These are phyloP conservation scores for Lachnellula arida DNA, from an alignment of 2,329 filamentous ascomycete genomes.

Conservation along the genomic window DNA sequence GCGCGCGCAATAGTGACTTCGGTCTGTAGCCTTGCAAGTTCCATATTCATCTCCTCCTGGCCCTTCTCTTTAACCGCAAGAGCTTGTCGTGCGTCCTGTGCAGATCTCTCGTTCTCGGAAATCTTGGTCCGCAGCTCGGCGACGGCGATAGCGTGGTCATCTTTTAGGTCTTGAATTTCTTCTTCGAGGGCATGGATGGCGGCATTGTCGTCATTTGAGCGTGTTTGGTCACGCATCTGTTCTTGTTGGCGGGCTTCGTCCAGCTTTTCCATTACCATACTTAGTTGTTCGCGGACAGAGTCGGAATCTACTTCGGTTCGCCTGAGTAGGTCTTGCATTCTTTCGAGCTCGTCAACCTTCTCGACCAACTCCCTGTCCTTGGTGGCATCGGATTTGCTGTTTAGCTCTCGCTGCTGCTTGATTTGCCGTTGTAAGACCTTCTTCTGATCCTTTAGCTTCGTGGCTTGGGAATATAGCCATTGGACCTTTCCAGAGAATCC, in stretches of 20 bases:
- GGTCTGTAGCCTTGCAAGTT: constrained; percentile 62
- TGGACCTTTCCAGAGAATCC: constrained; percentile 77
- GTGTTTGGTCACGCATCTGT: constrained; percentile 22
- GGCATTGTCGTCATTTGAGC: constrained; percentile 26
- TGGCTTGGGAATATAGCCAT: constrained; percentile 72
- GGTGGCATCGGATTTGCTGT: constrained; percentile 75
- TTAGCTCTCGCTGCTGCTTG: constrained; percentile 90
- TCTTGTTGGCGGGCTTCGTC: constrained; percentile 27
- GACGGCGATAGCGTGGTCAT: constrained; percentile 20
- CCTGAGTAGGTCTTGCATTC: constrained; percentile 33
- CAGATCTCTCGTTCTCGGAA: constrained; percentile 7
- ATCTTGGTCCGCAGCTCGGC: neutral
- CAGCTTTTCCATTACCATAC: constrained; percentile 31
- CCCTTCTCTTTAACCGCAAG: constrained; percentile 42
- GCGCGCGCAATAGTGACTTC: constrained; percentile 87
- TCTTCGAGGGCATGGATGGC: constrained; percentile 18
- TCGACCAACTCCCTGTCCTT: constrained; percentile 60
- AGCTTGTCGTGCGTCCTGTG: constrained; percentile 26
- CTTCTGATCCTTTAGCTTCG: constrained; percentile 79
- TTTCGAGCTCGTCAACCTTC: constrained; percentile 53
- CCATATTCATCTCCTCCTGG: constrained; percentile 52
- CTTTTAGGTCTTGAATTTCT: constrained; percentile 25
- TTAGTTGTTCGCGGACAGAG: constrained; percentile 29
- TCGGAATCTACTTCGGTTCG: constrained; percentile 32
- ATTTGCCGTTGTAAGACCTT: constrained; percentile 85